Percentiles rank a stretch among this genome's conserved stretches.
These are phyloP conservation scores for Lolium multiflorum DNA, from an alignment of 176 grass and related monocot species.

Conservation along the genomic window DNA sequence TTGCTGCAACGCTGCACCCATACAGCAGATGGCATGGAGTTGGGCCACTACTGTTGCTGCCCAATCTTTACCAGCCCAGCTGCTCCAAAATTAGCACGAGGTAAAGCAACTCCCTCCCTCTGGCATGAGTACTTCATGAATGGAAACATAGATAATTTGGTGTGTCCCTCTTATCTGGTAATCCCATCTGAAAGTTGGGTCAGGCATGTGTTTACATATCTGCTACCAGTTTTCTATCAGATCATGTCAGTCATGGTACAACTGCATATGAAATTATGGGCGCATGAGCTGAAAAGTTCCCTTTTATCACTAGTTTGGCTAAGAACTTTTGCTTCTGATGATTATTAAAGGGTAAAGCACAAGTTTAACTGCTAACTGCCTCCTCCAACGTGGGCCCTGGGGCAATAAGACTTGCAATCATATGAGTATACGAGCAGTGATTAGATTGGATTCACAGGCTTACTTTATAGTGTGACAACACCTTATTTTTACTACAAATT, in stretches of 20 bases:
- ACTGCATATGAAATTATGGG: slow-evolving; percentile 30
- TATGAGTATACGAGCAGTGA: slow-evolving; percentile 49
- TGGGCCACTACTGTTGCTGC: slow-evolving; percentile 14
- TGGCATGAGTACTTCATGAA: slow-evolving; percentile 35
- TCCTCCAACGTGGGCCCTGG: slow-evolving; percentile 41
- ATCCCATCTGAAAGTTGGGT: slow-evolving; percentile 47
- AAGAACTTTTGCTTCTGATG: slow-evolving; percentile 51
- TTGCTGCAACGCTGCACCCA: neutral
- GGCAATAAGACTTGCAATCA: slow-evolving; percentile 52
- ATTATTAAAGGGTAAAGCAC: slow-evolving; percentile 40
- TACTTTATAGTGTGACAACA: slow-evolving; percentile 59
- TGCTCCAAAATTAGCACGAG: slow-evolving; percentile 39
- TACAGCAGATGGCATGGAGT: slow-evolving; percentile 40
- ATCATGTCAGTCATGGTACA: slow-evolving; percentile 47
- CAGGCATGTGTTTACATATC: slow-evolving; percentile 37
- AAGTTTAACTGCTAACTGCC: slow-evolving; percentile 58
- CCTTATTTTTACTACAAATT: slow-evolving; percentile 44
- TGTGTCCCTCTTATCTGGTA: slow-evolving; percentile 19
- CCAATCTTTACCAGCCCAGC: slow-evolving; percentile 24
- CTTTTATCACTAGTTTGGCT: slow-evolving; percentile 33
- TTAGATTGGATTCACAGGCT: slow-evolving; percentile 58
- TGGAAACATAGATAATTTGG: slow-evolving; percentile 27
- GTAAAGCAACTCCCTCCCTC: slow-evolving; percentile 1
- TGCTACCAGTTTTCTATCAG: slow-evolving; percentile 39
- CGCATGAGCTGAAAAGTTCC: slow-evolving; percentile 15